These are phyloP conservation scores for Yueomyces sinensis DNA, from an alignment of 805 yeast genomes.

Conservation along the genomic window DNA sequence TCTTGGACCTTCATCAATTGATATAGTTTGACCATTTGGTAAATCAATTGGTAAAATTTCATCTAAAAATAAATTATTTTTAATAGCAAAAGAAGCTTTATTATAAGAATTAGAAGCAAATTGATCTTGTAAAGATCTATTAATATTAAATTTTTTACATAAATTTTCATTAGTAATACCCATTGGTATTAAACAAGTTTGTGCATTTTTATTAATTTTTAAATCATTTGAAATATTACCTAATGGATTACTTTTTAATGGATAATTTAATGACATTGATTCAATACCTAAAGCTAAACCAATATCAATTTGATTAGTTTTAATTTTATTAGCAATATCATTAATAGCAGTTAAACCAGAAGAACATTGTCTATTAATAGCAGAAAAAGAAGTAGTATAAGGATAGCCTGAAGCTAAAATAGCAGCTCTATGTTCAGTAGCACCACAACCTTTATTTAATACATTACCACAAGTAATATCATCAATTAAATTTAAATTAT, in stretches of 20 bases:
- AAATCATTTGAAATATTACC: constrained; percentile 44
- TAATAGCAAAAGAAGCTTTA: constrained; percentile 70
- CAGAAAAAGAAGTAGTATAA: constrained; percentile 59
- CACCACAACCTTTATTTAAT: constrained; percentile 86
- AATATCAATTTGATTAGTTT: constrained; percentile 75
- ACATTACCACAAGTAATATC: constrained; percentile 90
- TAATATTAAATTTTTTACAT: constrained; percentile 48
- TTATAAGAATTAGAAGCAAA: constrained; percentile 81
- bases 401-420: constrained; percentile 86
- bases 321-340: constrained; percentile 80
- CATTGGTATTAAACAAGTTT: constrained; percentile 85
- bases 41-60: constrained; percentile 78
- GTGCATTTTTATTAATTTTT: constrained; percentile 34
- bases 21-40: constrained; percentile 26
- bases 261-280: constrained; percentile 83
- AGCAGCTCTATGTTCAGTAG: constrained; percentile 89
- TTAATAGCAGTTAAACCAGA: constrained; percentile 86
- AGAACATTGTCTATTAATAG: constrained; percentile 89
- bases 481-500: constrained; percentile 50
- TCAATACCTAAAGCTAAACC: constrained; percentile 92
- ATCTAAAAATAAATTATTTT: constrained; percentile 63
- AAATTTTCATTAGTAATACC: constrained; percentile 93
- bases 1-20: constrained; percentile 84
- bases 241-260: constrained; percentile 54
- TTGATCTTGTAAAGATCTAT: constrained; percentile 66